A percentile compares a stretch with the other conserved stretches of the same genome.
Evolutionary conservation across 352 stramenopile species (phyloP).

Genomic region (Blastocystis sp.): DNA sequence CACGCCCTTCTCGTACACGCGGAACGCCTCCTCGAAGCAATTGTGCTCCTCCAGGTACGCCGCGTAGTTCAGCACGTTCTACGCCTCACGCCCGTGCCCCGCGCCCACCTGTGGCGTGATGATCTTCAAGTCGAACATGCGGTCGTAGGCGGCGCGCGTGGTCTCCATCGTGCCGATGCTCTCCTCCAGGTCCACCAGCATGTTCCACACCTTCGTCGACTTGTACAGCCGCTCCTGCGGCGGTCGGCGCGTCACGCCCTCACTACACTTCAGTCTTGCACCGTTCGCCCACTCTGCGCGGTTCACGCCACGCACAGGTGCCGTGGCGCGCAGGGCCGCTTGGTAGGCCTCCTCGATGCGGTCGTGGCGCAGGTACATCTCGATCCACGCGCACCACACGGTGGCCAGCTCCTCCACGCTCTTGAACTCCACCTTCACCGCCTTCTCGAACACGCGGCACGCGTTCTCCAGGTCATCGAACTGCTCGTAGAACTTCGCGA

Average conservation of each 20-base stretch:
- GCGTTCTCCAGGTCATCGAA: conserved; percentile 84
- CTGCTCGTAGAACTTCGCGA: conserved; percentile 83
- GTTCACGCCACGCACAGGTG: conserved; percentile 70
- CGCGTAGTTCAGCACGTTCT: conserved; percentile 94
- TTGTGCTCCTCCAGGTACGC: conserved; percentile 91
- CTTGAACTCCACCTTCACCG: conserved; percentile 78
- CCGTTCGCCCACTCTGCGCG: background rate
- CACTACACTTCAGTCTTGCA: background rate
- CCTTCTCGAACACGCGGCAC: conserved; percentile 86
- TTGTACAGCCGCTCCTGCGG: conserved; percentile 78
- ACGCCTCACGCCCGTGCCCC: background rate
- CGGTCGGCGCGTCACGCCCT: background rate
- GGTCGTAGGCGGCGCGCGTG: conserved; percentile 89
- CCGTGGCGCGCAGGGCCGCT: conserved; percentile 81
- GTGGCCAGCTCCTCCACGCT: conserved; percentile 86
- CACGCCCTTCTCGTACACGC: conserved; percentile 86
- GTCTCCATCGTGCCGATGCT: conserved; percentile 89
- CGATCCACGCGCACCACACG: conserved; percentile 88
- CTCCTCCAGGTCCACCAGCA: conserved; percentile 96
- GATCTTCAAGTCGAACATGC: conserved; percentile 89
- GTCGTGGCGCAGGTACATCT: conserved; percentile 91
- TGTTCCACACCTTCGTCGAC: conserved; percentile 89
- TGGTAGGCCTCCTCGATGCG: conserved; percentile 88
- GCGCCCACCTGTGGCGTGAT: conserved; percentile 81
- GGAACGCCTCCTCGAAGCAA: conserved; percentile 92